Conservation (phyloP, 441 rosid species). For the Populus hybrid region DNA sequence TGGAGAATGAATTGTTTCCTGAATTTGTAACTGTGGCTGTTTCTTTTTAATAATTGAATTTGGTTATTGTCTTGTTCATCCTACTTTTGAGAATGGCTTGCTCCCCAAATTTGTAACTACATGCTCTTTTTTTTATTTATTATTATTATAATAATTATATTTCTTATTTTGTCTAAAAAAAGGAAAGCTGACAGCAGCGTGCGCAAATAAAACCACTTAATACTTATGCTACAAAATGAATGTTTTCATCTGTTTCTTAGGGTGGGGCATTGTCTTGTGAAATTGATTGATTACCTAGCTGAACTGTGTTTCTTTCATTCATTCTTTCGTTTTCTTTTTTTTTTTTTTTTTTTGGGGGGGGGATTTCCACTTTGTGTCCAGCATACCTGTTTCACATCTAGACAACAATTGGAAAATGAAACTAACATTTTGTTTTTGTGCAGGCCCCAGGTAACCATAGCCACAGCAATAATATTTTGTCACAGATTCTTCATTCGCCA, state of each 20-base stretch:
- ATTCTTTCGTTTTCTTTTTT: no score
- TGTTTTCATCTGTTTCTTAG: background rate
- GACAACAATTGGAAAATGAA: background rate
- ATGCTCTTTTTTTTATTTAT: background rate
- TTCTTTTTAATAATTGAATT: background rate
- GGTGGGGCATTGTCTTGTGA: background rate
- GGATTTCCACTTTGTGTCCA: background rate
- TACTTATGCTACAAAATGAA: background rate
- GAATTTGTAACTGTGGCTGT: background rate
- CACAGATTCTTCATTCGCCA: slow-evolving; percentile 89
- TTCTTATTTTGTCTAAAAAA: background rate
- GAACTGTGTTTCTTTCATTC: no score
- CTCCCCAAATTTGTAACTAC: background rate
- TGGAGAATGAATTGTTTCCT: background rate
- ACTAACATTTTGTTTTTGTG: slow-evolving; percentile 8
- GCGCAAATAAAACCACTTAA: background rate
- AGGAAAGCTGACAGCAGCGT: background rate
- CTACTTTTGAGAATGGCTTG: background rate
- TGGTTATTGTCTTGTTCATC: background rate
- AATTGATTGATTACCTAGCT: background rate
- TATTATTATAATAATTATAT: no score
- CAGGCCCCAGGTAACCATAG: slow-evolving; percentile 92
- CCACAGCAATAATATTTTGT: slow-evolving; percentile 87
- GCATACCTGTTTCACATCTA: background rate
- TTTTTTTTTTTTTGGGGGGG: no score